Base-by-base conservation (phyloP, 1,284 basidiomycete genomes). In the Caloboletus inedulis region DNA sequence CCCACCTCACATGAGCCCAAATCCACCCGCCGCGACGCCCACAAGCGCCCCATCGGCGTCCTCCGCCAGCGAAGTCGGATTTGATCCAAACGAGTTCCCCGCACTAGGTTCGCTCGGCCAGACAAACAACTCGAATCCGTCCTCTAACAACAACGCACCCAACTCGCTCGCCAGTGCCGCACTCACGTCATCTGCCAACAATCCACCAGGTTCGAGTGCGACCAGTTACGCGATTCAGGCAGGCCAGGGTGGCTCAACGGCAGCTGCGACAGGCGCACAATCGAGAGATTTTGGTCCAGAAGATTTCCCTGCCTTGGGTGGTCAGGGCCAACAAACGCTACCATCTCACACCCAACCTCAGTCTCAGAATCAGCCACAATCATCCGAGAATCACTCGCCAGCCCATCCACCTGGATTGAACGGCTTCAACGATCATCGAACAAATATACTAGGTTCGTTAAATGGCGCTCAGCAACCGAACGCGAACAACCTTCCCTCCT, bases 1-100 rank as follows among this genome's bases (percentile, higher is more conserved):
- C 52, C 78, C 75, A 16, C 79, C 77, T 29, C 80, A 84, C 65
- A 69, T 84, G 52, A 66, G 74, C 53, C 81, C 80, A 61, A 77
- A 71, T 53, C 63, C 78, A 23, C 68, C 76, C 25, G 71, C 69
- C 51, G 72, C 79, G n/a, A 69, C 74, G 0, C 62, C 68, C 1
- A 39, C 61, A 1, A 77, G 70, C 41, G 77, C 80, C 30, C 79
- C 81, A 35, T 81, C 82, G 36, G 78, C 76, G 50, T 82, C 82
- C 47, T 83, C 84, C n/a, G 72, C 81, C 30, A 83, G 78, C 62
- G 88, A 89, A 62, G 81, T 85, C 52, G 85, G 82, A n/a, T 80
- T 91, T 47, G 89, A 91, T 74, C 88, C 82, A 33, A 91, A 87
- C 64, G 89, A 92, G 70, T 92, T 92, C 62, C 89, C 89, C 12